Evolutionary conservation across 2,329 filamentous ascomycete genomes (phyloP).

Genomic region (Bipolaris sorokiniana): DNA sequence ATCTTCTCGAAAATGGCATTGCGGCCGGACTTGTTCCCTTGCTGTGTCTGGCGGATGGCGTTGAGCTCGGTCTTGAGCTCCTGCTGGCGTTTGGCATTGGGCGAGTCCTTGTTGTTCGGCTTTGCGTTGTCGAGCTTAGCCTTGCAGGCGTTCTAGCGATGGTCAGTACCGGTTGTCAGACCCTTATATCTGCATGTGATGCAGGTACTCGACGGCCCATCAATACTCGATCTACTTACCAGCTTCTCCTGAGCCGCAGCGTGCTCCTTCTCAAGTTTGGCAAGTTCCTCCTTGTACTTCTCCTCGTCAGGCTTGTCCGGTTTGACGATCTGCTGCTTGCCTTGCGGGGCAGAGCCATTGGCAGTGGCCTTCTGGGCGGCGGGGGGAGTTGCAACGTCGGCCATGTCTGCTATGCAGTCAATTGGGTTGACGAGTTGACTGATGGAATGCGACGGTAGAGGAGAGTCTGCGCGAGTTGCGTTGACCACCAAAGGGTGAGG

Average conservation of each 20-base stretch:
- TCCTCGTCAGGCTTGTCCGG: constrained; percentile 89
- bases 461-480: constrained; percentile 6
- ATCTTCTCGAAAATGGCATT: constrained; percentile 83
- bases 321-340: constrained; percentile 58
- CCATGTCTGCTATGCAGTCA: constrained; percentile 37
- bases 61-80: constrained; percentile 83
- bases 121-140: constrained; percentile 84
- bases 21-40: constrained; percentile 82
- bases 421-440: constrained; percentile 26
- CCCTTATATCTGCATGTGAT: constrained; percentile 3
- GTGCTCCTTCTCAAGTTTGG: constrained; percentile 86
- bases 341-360: constrained; percentile 39
- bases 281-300: constrained; percentile 78
- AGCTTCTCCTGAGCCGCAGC: constrained; percentile 74
- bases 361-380: constrained; percentile 42
- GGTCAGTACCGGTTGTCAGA: constrained; percentile 16
- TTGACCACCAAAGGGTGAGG: constrained; percentile 13
- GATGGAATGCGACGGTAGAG: constrained; percentile 19
- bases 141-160: constrained; percentile 76
- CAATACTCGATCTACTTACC: constrained; percentile 53
- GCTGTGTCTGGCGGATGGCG: constrained; percentile 86
- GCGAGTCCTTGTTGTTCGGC: constrained; percentile 82
- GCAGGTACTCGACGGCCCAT: constrained; percentile 23
- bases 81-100: constrained; percentile 79
- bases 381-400: constrained; percentile 48